phyloP scores from a whole-genome alignment of 2,329 filamentous ascomycete genomes.

The Nothophaeocryptopus gaeumannii region DNA sequence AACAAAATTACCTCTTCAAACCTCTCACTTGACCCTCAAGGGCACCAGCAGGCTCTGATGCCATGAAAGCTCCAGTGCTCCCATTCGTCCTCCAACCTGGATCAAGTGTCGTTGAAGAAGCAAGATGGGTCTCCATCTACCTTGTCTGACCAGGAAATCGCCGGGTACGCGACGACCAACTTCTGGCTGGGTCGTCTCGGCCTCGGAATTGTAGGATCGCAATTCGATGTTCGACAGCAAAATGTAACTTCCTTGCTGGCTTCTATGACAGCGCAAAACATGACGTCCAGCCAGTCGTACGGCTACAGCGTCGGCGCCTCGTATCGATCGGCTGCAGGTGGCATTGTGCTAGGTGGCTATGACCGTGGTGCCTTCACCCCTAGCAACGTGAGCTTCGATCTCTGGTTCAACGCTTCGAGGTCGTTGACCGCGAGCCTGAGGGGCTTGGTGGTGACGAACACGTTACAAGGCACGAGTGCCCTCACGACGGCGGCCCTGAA shows the following conservation, averaged over 20 bases:
- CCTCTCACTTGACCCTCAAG: conserved; percentile 7
- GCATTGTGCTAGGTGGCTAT: conserved; percentile 40
- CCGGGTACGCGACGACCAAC: conserved; percentile 21
- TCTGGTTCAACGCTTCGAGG: conserved; percentile 20
- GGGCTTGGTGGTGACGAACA: conserved; percentile 2
- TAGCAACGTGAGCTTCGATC: conserved; percentile 26
- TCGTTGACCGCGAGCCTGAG: conserved; percentile 5
- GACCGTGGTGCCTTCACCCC: conserved; percentile 38
- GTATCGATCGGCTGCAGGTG: conserved; percentile 11
- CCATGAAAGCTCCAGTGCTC: neutral
- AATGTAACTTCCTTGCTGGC: neutral
- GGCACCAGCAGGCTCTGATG: conserved; percentile 5
- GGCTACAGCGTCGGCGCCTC: conserved; percentile 13
- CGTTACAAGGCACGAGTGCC: conserved; percentile 5
- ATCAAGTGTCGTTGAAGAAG: conserved; percentile 8
- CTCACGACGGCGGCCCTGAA: too few species aligned
- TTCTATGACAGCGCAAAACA: neutral
- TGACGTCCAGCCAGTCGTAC: conserved; percentile 7
- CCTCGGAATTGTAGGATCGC: conserved; percentile 20
- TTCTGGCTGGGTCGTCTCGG: conserved; percentile 38
- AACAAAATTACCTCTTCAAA: conserved; percentile 7
- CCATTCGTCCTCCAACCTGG: conserved; percentile 11
- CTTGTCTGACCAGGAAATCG: conserved; percentile 5
- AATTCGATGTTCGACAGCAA: too few species aligned
- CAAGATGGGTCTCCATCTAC: neutral